Base-by-base conservation (phyloP, 1,284 basidiomycete genomes). In the Anthracocystis walkeri region DNA sequence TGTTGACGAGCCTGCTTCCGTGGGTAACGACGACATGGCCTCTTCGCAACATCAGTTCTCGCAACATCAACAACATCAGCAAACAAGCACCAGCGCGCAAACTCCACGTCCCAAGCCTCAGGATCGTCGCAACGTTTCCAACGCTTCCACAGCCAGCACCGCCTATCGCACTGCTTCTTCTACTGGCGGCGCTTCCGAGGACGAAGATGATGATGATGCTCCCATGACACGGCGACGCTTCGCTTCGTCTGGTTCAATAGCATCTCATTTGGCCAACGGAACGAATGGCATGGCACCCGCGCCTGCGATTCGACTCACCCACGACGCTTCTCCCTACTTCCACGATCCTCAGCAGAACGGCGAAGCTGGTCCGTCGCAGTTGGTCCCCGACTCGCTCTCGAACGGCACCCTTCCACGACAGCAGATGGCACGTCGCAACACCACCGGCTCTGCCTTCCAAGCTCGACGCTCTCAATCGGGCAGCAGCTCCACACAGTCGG, bases 361-460 rank as follows among this genome's bases (percentile, higher is more conserved):
- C 21, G 61, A 65, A 25, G 62, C 62, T 2, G 67, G 62, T 4
- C 23, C 61, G 2, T 62, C 67, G 8, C 50, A 48, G 5, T 7
- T 50, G 4, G 10, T 23, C 7, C 21, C 27, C 8, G 48, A 35
- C n/a, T 20, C 48, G 14, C 31, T 54, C 18, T 11, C 48, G 6
- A 45, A 63, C 4, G 63, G 60, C 50, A 56, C 54, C 12, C 66
- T 61, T 29, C 62, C 68, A 18, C 68, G 68, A 20, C 68, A 71
- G 51, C 55, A 63, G 42, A 54, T 70, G 56, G 35, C 64, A 4
- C 68, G 78, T 41, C 58, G 78, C 46, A 80, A 80, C 60, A 80
- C 78, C 23, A 78, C 78, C 27, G 78, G 78, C 54, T 78, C 72
- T 4, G 52, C 76, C 2, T 38, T 75, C 29, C 69, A 77, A 50